These are phyloP conservation scores for Cyathus striatus DNA, from an alignment of 768 basidiomycete species.

Conservation along the genomic window DNA sequence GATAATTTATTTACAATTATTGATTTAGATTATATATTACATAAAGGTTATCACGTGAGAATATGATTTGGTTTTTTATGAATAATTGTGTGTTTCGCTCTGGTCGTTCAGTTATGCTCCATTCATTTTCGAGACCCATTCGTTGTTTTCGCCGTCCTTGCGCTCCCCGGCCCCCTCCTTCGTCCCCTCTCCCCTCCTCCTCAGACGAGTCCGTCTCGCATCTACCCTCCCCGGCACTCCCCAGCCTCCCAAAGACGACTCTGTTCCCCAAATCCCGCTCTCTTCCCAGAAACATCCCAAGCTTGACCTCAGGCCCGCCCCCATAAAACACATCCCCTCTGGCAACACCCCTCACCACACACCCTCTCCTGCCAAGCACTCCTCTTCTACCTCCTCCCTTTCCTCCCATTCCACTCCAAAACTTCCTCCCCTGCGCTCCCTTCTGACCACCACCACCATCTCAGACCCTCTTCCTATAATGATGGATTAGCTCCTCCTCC, in stretches of 20 bases:
- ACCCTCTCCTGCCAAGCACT: conserved; percentile 13
- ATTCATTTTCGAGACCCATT: not conserved
- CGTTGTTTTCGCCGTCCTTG: not conserved
- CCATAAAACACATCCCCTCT: conserved; percentile 40
- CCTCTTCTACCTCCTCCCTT: conserved; percentile 14
- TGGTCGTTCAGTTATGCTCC: no score
- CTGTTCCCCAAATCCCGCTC: no score
- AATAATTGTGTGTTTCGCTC: no score
- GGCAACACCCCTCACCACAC: conserved; percentile 18
- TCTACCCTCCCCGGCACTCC: conserved; percentile 4
- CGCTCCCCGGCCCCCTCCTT: not conserved
- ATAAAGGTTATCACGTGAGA: no score
- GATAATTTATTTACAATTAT: no score
- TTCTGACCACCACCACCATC: no score
- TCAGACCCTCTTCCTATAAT: no score
- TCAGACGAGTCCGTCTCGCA: not conserved
- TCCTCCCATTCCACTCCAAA: no score
- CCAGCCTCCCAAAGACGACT: conserved; percentile 6
- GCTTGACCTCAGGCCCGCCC: conserved; percentile 61
- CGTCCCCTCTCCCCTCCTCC: not conserved
- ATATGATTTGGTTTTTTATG: no score
- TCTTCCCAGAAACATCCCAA: conserved; percentile 28
- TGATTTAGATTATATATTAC: no score
- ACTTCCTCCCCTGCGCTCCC: no score
- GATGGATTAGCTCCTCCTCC: no score